These are phyloP conservation scores for Grigorovia transvaalensis DNA, from an alignment of 805 yeast genomes.

Conservation along the genomic window DNA sequence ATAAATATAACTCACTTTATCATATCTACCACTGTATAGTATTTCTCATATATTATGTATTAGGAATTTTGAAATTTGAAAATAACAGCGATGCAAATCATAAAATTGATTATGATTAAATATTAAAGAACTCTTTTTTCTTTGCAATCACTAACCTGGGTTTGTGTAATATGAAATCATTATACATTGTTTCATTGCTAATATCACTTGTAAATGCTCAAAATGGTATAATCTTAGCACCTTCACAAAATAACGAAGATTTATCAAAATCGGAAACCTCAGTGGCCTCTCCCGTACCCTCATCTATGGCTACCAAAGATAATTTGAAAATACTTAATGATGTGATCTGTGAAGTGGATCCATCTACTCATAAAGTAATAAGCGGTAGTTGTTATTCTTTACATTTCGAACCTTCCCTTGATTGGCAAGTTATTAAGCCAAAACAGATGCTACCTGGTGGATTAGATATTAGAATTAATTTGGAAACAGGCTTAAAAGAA, in stretches of 20 bases:
- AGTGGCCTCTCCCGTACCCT: neutral
- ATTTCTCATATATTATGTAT: no score
- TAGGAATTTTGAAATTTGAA: neutral
- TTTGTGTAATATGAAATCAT: neutral
- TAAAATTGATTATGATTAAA: no score
- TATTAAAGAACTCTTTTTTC: no score
- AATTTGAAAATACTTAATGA: neutral
- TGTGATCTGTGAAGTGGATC: neutral
- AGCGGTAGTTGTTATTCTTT: neutral
- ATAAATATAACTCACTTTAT: no score
- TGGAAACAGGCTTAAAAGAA: constrained; percentile 60
- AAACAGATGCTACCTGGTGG: constrained; percentile 81
- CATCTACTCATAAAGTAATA: neutral
- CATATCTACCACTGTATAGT: neutral
- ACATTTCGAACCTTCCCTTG: constrained; percentile 46
- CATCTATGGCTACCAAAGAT: neutral
- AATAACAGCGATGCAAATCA: neutral
- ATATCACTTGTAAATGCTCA: neutral
- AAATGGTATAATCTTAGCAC: neutral
- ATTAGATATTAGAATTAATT: constrained; percentile 55
- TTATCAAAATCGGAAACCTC: neutral
- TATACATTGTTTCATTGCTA: neutral
- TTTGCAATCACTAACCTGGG: no score
- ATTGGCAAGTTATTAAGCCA: constrained; percentile 60
- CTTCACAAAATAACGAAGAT: neutral